Conservation (phyloP, 2,329 filamentous ascomycete species). For the Penicillium occitanis region DNA sequence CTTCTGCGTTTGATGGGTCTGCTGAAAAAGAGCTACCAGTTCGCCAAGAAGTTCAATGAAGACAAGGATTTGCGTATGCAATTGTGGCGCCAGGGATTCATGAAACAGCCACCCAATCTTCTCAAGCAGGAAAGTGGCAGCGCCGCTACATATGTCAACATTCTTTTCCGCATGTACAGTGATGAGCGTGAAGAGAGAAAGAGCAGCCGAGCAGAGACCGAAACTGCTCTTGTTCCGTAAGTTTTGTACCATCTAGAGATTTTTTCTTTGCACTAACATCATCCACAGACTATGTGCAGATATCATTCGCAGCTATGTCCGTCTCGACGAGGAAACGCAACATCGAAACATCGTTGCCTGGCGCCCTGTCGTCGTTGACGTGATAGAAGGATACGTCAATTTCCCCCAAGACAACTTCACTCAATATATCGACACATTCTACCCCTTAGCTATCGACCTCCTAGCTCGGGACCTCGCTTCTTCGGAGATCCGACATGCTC, state of each 20-base stretch:
- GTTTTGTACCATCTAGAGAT: constrained; percentile 23
- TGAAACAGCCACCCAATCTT: constrained; percentile 97
- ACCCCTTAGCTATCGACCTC: constrained; percentile 79
- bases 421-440: constrained; percentile 77
- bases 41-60: constrained; percentile 95
- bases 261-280: constrained; percentile 25
- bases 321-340: constrained; percentile 91
- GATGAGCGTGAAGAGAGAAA: constrained; percentile 81
- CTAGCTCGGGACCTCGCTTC: constrained; percentile 75
- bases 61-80: constrained; percentile 94
- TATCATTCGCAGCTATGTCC: constrained; percentile 81
- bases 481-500: constrained; percentile 69
- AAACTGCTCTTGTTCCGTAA: constrained; percentile 82
- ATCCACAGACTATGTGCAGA: constrained; percentile 73
- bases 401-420: constrained; percentile 80
- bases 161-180: constrained; percentile 95
- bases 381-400: constrained; percentile 85
- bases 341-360: constrained; percentile 96
- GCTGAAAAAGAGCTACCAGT: constrained; percentile 93
- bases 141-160: constrained; percentile 91
- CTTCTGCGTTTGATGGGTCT: constrained; percentile 89
- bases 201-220: constrained; percentile 76
- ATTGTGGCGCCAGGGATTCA: constrained; percentile 96
- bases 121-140: constrained; percentile 94
- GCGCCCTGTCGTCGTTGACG: constrained; percentile 95